A percentile compares a stretch with the other conserved stretches of the same genome.
Conservation (phyloP, 2,329 filamentous ascomycete genomes). For the Cladosporium phlei region DNA sequence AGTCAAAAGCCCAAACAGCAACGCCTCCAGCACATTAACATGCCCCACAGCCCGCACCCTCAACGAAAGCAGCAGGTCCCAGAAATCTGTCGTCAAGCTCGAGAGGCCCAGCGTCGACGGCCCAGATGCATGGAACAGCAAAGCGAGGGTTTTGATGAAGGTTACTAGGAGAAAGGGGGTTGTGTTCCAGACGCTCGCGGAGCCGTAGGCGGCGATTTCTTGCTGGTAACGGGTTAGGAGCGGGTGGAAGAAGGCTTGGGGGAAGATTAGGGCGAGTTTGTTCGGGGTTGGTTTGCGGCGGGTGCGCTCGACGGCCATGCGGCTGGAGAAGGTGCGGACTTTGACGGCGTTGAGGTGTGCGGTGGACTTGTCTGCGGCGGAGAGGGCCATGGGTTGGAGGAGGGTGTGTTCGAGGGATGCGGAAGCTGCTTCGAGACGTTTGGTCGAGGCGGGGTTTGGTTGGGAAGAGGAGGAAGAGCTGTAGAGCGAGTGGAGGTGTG, state of each 20-base stretch:
- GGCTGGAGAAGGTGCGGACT: slow-evolving; percentile 79
- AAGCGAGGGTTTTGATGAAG: slow-evolving; percentile 78
- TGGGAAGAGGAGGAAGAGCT: slow-evolving; percentile 20
- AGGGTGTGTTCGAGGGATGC: slow-evolving; percentile 65
- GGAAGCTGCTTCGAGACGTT: slow-evolving; percentile 65
- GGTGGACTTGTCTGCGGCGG: slow-evolving; percentile 71
- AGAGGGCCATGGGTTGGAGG: slow-evolving; percentile 74
- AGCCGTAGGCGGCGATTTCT: slow-evolving; percentile 31
- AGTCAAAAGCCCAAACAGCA: slow-evolving; percentile 74
- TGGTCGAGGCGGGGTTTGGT: slow-evolving; percentile 30
- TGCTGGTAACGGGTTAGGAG: slow-evolving; percentile 64
- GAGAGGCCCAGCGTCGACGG: slow-evolving; percentile 71
- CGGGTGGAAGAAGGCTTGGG: slow-evolving; percentile 77
- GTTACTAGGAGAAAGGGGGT: slow-evolving; percentile 71
- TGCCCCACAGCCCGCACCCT: slow-evolving; percentile 45
- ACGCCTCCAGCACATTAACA: slow-evolving; percentile 62
- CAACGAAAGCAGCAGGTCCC: slow-evolving; percentile 73
- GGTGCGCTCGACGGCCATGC: slow-evolving; percentile 59
- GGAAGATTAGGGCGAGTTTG: slow-evolving; percentile 70
- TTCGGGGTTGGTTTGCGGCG: slow-evolving; percentile 62
- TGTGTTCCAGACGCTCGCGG: slow-evolving; percentile 56
- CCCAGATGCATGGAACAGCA: slow-evolving; percentile 78
- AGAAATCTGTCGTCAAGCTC: slow-evolving; percentile 77
- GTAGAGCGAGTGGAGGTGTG: slow-evolving; percentile 69
- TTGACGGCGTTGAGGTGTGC: slow-evolving; percentile 77